These are phyloP conservation scores for Cochlearia excelsa DNA, from an alignment of 345 rosid species.

Conservation along the genomic window DNA sequence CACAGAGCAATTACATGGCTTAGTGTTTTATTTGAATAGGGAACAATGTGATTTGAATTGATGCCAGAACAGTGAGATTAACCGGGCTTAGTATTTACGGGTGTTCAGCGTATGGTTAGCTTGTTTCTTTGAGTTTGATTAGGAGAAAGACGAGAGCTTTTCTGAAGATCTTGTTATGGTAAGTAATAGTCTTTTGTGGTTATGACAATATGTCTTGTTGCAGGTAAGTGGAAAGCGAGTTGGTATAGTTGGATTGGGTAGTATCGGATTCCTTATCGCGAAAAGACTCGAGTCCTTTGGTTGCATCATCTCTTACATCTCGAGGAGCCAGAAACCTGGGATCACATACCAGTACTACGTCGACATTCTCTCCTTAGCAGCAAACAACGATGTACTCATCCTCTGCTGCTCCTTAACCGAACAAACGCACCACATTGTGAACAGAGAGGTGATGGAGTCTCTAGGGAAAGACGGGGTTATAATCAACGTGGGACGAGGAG, in stretches of 20 bases:
- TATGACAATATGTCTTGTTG: background rate
- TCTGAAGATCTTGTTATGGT: background rate
- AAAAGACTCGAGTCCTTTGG: slow-evolving; percentile 33
- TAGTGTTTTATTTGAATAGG: background rate
- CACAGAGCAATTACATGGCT: too few species aligned
- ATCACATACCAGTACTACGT: slow-evolving; percentile 18
- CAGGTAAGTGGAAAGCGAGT: slow-evolving; percentile 35
- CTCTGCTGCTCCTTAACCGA: slow-evolving; percentile 32
- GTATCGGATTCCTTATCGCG: slow-evolving; percentile 24
- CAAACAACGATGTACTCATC: slow-evolving; percentile 24
- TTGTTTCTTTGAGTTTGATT: slow-evolving; percentile 3
- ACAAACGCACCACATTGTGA: slow-evolving; percentile 28
- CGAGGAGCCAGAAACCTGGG: slow-evolving; percentile 24
- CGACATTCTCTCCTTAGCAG: slow-evolving; percentile 31
- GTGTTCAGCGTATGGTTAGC: background rate
- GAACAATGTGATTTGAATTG: background rate
- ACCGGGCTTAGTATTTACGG: background rate
- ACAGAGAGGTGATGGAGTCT: slow-evolving; percentile 34
- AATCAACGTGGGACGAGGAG: slow-evolving; percentile 35
- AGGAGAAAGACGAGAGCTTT: slow-evolving; percentile 1
- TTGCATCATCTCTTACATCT: slow-evolving; percentile 30
- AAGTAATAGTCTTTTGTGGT: background rate
- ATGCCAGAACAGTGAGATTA: background rate
- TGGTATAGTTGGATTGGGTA: slow-evolving; percentile 35
- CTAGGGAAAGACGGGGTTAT: slow-evolving; percentile 34